phyloP scores from a whole-genome alignment of 2,329 filamentous ascomycete species.

The Fusarium sp. region DNA sequence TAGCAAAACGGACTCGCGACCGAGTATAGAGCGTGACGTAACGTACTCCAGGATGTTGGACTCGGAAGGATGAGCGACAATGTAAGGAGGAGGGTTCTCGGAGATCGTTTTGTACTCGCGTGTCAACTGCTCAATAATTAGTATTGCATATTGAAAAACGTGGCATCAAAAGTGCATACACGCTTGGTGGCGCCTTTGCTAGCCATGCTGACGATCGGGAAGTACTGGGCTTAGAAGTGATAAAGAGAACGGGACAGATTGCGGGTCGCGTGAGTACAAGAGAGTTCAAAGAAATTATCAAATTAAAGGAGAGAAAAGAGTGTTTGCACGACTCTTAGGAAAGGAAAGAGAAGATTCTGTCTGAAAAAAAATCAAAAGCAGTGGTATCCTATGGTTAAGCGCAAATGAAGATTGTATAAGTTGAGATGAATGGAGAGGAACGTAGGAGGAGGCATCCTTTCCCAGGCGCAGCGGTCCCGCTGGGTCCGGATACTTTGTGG shows the following conservation, averaged over 20 bases:
- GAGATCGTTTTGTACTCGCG: slow-evolving; percentile 73
- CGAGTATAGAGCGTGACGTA: slow-evolving; percentile 12
- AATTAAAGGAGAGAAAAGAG: slow-evolving; percentile 17
- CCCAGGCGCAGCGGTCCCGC: slow-evolving; percentile 24
- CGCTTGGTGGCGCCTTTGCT: slow-evolving; percentile 80
- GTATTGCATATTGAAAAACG: slow-evolving; percentile 9
- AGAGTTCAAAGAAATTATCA: neutral
- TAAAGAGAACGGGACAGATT: slow-evolving; percentile 45
- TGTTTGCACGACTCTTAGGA: neutral
- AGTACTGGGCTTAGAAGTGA: slow-evolving; percentile 10
- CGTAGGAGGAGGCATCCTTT: slow-evolving; percentile 23
- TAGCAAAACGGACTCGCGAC: slow-evolving; percentile 6
- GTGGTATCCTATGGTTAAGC: slow-evolving; percentile 18
- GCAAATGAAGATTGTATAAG: slow-evolving; percentile 29
- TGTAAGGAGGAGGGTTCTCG: slow-evolving; percentile 87
- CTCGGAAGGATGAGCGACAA: slow-evolving; percentile 89
- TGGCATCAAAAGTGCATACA: slow-evolving; percentile 58
- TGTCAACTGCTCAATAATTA: slow-evolving; percentile 61
- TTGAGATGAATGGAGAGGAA: slow-evolving; percentile 33
- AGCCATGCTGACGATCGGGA: slow-evolving; percentile 64
- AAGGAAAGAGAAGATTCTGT: slow-evolving; percentile 6
- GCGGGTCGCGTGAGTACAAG: slow-evolving; percentile 42
- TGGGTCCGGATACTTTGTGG: slow-evolving; percentile 35
- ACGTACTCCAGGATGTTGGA: slow-evolving; percentile 88
- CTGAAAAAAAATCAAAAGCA: slow-evolving; percentile 5